phyloP scores from a whole-genome alignment of 805 yeast species.

The Diddensiella caesifluorescens region DNA sequence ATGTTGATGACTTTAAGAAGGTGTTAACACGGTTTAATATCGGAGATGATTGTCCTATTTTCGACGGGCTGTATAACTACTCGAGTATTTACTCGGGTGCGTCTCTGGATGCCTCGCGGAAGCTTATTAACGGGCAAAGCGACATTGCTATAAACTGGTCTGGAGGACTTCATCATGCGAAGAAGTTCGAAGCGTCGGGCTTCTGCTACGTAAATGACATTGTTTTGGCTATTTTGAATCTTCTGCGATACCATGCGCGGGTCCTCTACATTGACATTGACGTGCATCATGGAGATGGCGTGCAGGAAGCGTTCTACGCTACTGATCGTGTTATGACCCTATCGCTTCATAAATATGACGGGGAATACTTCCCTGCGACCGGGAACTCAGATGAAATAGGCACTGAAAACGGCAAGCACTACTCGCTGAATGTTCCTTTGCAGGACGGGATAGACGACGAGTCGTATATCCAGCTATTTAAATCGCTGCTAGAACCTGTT shows the following conservation, averaged over 20 bases:
- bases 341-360: constrained; percentile 83
- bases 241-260: constrained; percentile 76
- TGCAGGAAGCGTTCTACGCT: constrained; percentile 87
- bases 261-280: constrained; percentile 86
- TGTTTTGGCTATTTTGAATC: constrained; percentile 74
- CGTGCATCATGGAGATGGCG: constrained; percentile 94
- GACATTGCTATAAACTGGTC: constrained; percentile 92
- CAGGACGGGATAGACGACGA: constrained; percentile 94
- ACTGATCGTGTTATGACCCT: constrained; percentile 89
- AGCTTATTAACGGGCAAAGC: constrained; percentile 73
- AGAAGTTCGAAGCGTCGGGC: constrained; percentile 83
- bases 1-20: constrained; percentile 44
- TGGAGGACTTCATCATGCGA: constrained; percentile 92
- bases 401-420: constrained; percentile 76
- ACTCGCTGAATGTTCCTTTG: constrained; percentile 79
- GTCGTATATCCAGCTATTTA: constrained; percentile 52
- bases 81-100: constrained; percentile 85
- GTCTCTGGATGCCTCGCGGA: constrained; percentile 83
- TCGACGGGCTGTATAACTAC: constrained; percentile 91
- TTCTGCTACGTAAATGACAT: constrained; percentile 89
- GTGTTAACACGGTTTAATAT: constrained; percentile 71
- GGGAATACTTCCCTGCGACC: constrained; percentile 91
- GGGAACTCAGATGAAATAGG: constrained; percentile 84
- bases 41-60: constrained; percentile 92
- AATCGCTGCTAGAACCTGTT: constrained; percentile 83